A percentile compares a stretch with the other conserved stretches of the same genome.
Conservation (phyloP, 306 rosid genomes). For the Quercus ilex region DNA sequence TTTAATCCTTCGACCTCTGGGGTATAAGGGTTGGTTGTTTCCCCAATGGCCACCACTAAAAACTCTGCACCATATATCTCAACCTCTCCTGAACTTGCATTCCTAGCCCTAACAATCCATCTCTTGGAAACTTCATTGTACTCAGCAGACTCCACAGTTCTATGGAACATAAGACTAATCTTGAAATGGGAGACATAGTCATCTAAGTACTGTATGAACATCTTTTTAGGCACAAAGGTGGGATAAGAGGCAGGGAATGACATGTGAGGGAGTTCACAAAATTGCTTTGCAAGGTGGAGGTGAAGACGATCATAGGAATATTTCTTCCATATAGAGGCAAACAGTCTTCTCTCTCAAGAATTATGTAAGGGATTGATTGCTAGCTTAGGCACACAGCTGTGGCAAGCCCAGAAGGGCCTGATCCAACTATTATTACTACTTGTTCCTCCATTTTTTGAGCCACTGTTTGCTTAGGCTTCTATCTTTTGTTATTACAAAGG, state of each 20-base stretch:
- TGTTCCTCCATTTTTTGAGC: conserved; percentile 15
- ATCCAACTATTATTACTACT: conserved; percentile 49
- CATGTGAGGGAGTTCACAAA: conserved; percentile 45
- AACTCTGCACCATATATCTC: conserved; percentile 43
- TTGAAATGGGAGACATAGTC: conserved; percentile 43
- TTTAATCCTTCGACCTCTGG: conserved; percentile 51
- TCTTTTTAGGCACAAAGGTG: conserved; percentile 38
- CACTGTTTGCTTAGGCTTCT: no score
- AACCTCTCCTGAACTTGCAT: not conserved
- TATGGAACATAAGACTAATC: conserved; percentile 39
- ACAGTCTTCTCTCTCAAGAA: conserved; percentile 63
- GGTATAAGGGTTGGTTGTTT: conserved; percentile 36
- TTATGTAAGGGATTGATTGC: conserved; percentile 35
- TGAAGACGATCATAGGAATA: conserved; percentile 59
- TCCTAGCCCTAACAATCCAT: conserved; percentile 50
- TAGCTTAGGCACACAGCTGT: conserved; percentile 37
- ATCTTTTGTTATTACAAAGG: no score
- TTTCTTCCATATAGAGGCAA: conserved; percentile 61
- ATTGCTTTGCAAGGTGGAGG: conserved; percentile 48
- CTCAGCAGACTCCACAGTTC: conserved; percentile 39
- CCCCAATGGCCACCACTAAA: conserved; percentile 73
- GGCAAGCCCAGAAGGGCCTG: conserved; percentile 64
- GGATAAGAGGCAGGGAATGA: conserved; percentile 46
- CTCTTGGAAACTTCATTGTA: conserved; percentile 11
- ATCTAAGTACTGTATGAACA: conserved; percentile 42